Percentiles rank a stretch among this genome's conserved stretches.
phyloP scores from a whole-genome alignment of 805 yeast genomes.

The Metschnikowia santaceciliae region DNA sequence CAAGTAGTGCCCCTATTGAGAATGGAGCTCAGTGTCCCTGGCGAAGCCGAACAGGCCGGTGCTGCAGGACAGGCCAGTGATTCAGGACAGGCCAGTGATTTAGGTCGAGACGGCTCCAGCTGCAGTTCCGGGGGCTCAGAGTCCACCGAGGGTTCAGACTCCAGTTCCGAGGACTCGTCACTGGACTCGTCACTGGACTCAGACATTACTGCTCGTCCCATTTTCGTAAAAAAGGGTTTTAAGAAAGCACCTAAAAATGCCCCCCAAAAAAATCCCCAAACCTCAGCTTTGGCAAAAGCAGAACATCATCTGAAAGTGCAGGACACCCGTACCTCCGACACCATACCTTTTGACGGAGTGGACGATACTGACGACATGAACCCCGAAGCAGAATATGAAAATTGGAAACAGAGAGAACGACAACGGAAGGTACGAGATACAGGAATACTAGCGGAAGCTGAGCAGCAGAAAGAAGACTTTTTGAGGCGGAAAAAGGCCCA shows the following conservation, averaged over 20 bases:
- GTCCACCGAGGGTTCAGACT: not conserved
- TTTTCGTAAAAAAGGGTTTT: constrained; percentile 9
- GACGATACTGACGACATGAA: constrained; percentile 63
- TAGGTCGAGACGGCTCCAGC: too few relatives aligned
- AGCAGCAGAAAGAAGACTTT: constrained; percentile 30
- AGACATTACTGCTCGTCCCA: constrained; percentile 8
- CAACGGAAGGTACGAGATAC: constrained; percentile 38
- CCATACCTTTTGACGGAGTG: constrained; percentile 26
- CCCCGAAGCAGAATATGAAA: constrained; percentile 41
- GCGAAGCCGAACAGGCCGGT: too few relatives aligned
- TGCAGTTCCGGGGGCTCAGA: too few relatives aligned
- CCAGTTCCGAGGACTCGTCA: not conserved
- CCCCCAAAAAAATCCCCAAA: not conserved
- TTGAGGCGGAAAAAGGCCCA: constrained; percentile 15
- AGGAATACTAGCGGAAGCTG: constrained; percentile 23
- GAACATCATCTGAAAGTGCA: constrained; percentile 11
- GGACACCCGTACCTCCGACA: constrained; percentile 7
- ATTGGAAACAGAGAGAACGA: constrained; percentile 41
- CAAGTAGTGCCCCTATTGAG: too few relatives aligned
- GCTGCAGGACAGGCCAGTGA: too few relatives aligned
- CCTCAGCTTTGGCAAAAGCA: constrained; percentile 9
- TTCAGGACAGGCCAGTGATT: too few relatives aligned
- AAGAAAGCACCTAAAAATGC: not conserved
- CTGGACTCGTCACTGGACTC: constrained; percentile 3
- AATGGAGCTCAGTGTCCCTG: too few relatives aligned